These are phyloP conservation scores for Phaffomyces thermotolerans DNA, from an alignment of 805 yeast species.

Conservation along the genomic window DNA sequence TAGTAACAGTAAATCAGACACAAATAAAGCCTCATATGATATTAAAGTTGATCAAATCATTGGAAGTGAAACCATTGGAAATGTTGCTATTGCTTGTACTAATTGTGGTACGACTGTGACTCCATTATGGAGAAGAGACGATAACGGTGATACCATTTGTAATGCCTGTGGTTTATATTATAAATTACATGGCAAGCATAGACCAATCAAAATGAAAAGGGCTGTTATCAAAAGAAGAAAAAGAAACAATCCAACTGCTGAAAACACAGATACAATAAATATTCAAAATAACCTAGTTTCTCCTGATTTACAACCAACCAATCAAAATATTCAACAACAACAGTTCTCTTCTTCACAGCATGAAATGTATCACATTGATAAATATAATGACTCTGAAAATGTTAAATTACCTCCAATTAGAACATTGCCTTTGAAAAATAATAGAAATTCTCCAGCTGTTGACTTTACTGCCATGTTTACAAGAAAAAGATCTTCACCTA, in stretches of 20 bases:
- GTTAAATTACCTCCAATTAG: slow-evolving; percentile 21
- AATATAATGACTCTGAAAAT: slow-evolving; percentile 5
- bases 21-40: neutral
- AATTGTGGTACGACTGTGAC: slow-evolving; percentile 83
- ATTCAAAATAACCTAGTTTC: neutral
- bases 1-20: neutral
- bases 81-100: slow-evolving; percentile 66
- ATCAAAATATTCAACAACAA: neutral
- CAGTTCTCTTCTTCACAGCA: no score
- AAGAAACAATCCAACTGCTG: slow-evolving; percentile 27
- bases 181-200: slow-evolving; percentile 64
- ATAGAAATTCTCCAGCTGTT: slow-evolving; percentile 26
- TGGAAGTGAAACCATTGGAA: slow-evolving; percentile 27
- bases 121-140: slow-evolving; percentile 83
- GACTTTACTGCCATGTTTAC: slow-evolving; percentile 34
- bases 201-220: slow-evolving; percentile 72
- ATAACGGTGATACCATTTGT: slow-evolving; percentile 74
- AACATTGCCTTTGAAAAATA: slow-evolving; percentile 15
- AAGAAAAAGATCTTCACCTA: slow-evolving; percentile 8
- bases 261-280: neutral
- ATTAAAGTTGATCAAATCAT: slow-evolving; percentile 12
- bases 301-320: slow-evolving; percentile 5
- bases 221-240: slow-evolving; percentile 69
- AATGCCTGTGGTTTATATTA: slow-evolving; percentile 83
- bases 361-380: neutral